Conservation (phyloP, 176 grass and related monocot genomes). For the Phoenix roebelenii region DNA sequence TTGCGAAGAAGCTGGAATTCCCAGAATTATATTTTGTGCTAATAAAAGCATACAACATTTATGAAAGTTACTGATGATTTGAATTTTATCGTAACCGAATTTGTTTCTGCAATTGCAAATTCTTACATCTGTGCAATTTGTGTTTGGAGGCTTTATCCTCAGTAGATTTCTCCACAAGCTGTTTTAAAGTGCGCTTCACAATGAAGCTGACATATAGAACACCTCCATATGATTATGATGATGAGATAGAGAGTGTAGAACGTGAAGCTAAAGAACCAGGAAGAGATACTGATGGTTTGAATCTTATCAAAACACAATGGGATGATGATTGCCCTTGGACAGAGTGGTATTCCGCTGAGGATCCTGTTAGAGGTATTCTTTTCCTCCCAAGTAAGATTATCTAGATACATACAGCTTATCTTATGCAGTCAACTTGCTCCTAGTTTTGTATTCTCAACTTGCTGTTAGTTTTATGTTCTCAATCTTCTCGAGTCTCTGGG, state of each 20-base stretch:
- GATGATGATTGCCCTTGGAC: constrained; percentile 95
- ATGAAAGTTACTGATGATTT: too few species aligned
- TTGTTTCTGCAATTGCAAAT: too few species aligned
- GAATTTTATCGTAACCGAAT: too few species aligned
- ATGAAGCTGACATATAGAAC: constrained; percentile 96
- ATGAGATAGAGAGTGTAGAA: constrained; percentile 39
- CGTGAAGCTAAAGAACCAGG: constrained; percentile 38
- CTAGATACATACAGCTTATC: too few species aligned
- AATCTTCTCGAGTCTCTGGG: too few species aligned
- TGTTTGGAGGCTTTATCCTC: constrained; percentile 65
- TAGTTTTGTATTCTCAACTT: too few species aligned
- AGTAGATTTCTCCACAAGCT: constrained; percentile 59
- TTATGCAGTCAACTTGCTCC: too few species aligned
- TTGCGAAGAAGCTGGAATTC: too few species aligned
- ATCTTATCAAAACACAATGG: constrained; percentile 63
- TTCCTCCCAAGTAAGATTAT: neutral
- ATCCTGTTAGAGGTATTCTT: constrained; percentile 81
- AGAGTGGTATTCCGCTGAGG: constrained; percentile 98
- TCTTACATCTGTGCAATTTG: constrained; percentile 10
- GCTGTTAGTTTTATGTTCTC: too few species aligned
- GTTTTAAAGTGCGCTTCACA: constrained; percentile 69
- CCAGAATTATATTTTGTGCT: too few species aligned
- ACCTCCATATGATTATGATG: constrained; percentile 69
- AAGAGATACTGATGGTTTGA: constrained; percentile 44
- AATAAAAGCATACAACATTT: too few species aligned